Evolutionary conservation across 768 basidiomycete species (phyloP).

Genomic region (Phanerodontia chrysosporium): DNA sequence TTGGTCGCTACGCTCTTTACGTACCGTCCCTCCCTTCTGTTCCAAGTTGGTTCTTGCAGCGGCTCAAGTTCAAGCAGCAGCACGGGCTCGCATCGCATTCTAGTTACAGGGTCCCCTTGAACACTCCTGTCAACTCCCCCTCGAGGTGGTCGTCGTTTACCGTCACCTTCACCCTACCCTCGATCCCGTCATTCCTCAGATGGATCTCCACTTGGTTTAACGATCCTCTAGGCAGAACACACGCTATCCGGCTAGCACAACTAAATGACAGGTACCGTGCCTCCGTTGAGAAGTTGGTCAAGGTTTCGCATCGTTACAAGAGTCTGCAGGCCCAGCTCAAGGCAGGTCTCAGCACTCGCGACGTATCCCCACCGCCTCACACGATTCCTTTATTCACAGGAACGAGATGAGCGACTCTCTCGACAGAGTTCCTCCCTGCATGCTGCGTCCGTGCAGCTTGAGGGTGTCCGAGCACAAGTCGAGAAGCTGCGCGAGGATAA

Average conservation of each 20-base stretch:
- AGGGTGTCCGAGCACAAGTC: neutral
- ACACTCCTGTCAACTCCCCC: neutral
- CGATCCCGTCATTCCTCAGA: neutral
- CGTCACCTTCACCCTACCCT: neutral
- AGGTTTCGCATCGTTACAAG: neutral
- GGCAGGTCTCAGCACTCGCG: neutral
- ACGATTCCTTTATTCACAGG: neutral
- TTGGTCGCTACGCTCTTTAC: neutral
- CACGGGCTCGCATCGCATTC: neutral
- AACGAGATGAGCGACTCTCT: neutral
- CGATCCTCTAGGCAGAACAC: neutral
- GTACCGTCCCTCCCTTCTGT: neutral
- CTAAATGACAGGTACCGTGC: neutral
- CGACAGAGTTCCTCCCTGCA: neutral
- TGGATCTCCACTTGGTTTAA: neutral
- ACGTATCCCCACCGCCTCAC: neutral
- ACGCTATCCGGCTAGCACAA: neutral
- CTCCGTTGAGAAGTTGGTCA: neutral
- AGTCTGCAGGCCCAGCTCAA: constrained; percentile 4
- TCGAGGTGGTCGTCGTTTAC: neutral
- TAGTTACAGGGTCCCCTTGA: neutral
- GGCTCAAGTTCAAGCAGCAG: neutral
- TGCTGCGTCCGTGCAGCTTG: neutral
- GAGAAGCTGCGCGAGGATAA: neutral
- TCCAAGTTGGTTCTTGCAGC: neutral